These are phyloP conservation scores for Thinopyrum elongatum DNA, from an alignment of 176 grass and related monocot genomes.

Conservation along the genomic window DNA sequence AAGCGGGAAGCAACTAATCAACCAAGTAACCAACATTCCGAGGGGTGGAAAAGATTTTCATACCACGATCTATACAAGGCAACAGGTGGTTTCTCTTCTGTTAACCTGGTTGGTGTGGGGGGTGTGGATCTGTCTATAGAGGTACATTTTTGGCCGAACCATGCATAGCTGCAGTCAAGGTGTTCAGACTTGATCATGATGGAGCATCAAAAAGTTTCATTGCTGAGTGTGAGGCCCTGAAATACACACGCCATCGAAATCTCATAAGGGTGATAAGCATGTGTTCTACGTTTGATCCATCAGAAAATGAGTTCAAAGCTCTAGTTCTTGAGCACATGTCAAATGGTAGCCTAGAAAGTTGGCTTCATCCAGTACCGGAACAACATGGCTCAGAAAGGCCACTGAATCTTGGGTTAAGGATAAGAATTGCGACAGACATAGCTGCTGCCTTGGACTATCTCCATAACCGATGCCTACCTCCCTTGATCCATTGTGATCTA, in stretches of 20 bases:
- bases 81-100: slow-evolving; percentile 2
- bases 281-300: not conserved
- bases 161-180: slow-evolving; percentile 9
- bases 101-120: not conserved
- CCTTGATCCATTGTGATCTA: slow-evolving; percentile 52
- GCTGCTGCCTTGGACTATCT: slow-evolving; percentile 50
- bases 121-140: slow-evolving; percentile 8
- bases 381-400: not conserved
- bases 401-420: not conserved
- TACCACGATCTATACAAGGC: slow-evolving; percentile 8
- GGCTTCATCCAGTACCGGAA: not conserved
- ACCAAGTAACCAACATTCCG: not conserved
- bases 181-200: slow-evolving; percentile 9
- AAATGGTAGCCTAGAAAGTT: slow-evolving; percentile 1
- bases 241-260: slow-evolving; percentile 4
- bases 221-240: slow-evolving; percentile 11
- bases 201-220: slow-evolving; percentile 7
- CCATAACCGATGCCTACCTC: slow-evolving; percentile 26
- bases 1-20: not conserved
- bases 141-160: not conserved
- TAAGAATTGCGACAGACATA: slow-evolving; percentile 27
- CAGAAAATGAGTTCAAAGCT: slow-evolving; percentile 12
- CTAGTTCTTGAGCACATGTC: not conserved
- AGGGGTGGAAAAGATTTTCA: not conserved
- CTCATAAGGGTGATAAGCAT: not conserved